Percentiles rank a stretch among this genome's conserved stretches.
phyloP scores from a whole-genome alignment of 768 basidiomycete genomes.

The Neoboletus brunneissimus region DNA sequence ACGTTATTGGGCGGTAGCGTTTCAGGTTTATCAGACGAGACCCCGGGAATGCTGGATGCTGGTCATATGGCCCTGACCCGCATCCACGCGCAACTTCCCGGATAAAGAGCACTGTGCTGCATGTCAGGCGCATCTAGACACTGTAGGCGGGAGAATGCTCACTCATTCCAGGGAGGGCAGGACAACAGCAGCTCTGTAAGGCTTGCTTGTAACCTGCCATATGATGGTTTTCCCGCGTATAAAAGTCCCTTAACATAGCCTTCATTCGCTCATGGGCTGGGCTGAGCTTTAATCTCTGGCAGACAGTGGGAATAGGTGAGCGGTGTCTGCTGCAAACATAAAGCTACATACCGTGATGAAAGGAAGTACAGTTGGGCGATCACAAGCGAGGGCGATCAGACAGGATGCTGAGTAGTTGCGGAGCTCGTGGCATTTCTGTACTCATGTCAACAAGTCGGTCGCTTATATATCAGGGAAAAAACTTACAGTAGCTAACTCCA shows the following conservation, averaged over 20 bases:
- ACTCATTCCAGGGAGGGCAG: slow-evolving; percentile 35
- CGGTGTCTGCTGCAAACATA: not conserved
- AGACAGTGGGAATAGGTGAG: not conserved
- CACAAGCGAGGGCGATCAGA: slow-evolving; percentile 41
- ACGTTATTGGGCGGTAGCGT: slow-evolving; percentile 37
- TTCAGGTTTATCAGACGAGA: slow-evolving; percentile 38
- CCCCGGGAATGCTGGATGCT: slow-evolving; percentile 26
- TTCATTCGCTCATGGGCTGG: slow-evolving; percentile 22
- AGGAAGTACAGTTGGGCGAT: slow-evolving; percentile 36
- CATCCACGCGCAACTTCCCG: slow-evolving; percentile 33
- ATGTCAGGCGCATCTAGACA: slow-evolving; percentile 1
- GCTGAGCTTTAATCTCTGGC: slow-evolving; percentile 27
- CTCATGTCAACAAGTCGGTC: not conserved
- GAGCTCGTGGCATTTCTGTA: slow-evolving; percentile 43
- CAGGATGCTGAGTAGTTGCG: slow-evolving; percentile 46
- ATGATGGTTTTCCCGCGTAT: slow-evolving; percentile 25
- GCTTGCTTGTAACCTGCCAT: slow-evolving; percentile 32
- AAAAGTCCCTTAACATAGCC: slow-evolving; percentile 19
- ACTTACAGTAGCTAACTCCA: slow-evolving; percentile 44
- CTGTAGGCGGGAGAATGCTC: not conserved
- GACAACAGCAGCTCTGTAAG: slow-evolving; percentile 26
- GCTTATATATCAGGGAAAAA: not conserved
- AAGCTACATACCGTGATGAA: slow-evolving; percentile 22
- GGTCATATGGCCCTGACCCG: slow-evolving; percentile 28
- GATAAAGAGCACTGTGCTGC: slow-evolving; percentile 29